phyloP scores from a whole-genome alignment of 257 asterid genomes.

The Jacaranda copaia region DNA sequence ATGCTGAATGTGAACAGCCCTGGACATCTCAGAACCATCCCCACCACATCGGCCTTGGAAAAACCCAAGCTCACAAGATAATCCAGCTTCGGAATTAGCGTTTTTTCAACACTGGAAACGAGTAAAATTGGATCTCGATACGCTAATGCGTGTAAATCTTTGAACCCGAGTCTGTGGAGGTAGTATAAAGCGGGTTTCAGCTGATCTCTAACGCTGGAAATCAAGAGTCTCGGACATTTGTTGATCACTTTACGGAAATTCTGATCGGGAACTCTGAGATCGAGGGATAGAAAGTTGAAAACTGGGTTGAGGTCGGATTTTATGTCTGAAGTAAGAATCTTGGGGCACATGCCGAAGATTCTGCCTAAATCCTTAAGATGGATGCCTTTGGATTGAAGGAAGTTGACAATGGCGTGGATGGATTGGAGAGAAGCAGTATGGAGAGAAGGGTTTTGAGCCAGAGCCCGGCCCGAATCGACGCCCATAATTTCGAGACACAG shows the following conservation, averaged over 20 bases:
- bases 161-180: constrained; percentile 62
- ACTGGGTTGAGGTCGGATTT: constrained; percentile 54
- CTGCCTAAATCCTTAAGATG: constrained; percentile 64
- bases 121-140: constrained; percentile 59
- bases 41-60: constrained; percentile 58
- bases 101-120: constrained; percentile 62
- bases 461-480: constrained; percentile 66
- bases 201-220: constrained; percentile 59
- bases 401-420: constrained; percentile 54
- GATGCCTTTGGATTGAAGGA: constrained; percentile 68
- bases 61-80: constrained; percentile 66
- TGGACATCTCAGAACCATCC: constrained; percentile 85
- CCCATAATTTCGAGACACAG: constrained; percentile 71
- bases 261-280: constrained; percentile 54
- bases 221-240: constrained; percentile 63
- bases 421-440: constrained; percentile 51
- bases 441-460: constrained; percentile 61
- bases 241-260: constrained; percentile 58
- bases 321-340: constrained; percentile 57
- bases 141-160: constrained; percentile 51
- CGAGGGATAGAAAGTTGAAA: constrained; percentile 53
- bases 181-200: constrained; percentile 62
- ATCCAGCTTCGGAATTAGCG: constrained; percentile 71
- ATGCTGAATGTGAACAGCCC: constrained; percentile 80
- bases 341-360: constrained; percentile 73